A percentile compares a stretch with the other conserved stretches of the same genome.
These are phyloP conservation scores for Apostasia ramifera DNA, from an alignment of 106 monocot species.

Conservation along the genomic window DNA sequence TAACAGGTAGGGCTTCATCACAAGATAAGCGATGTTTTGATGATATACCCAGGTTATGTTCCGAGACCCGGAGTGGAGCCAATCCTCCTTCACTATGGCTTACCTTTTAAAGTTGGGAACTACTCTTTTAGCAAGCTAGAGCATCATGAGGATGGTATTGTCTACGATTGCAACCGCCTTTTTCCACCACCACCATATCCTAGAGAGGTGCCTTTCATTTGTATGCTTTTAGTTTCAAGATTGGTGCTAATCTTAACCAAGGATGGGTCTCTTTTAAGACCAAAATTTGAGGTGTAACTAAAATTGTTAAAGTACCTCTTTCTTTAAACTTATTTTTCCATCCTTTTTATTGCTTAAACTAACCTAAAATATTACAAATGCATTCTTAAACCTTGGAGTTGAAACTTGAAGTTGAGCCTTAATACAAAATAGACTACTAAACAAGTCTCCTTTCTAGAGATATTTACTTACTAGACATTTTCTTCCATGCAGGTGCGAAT, in stretches of 20 bases:
- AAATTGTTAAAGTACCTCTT: background rate
- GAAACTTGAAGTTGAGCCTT: no score
- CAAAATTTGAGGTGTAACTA: background rate
- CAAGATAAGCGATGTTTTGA: slow-evolving; percentile 88
- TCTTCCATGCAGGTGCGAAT: slow-evolving; percentile 49
- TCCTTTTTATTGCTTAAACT: no score
- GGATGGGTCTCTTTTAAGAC: no score
- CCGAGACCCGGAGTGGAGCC: slow-evolving; percentile 69
- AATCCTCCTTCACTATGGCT: slow-evolving; percentile 90
- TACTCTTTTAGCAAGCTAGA: slow-evolving; percentile 89
- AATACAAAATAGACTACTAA: no score
- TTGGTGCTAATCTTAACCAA: no score
- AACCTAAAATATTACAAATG: no score
- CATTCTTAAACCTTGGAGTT: no score
- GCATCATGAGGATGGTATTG: slow-evolving; percentile 89
- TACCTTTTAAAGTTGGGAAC: slow-evolving; percentile 83
- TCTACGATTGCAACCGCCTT: slow-evolving; percentile 89
- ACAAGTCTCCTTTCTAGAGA: no score
- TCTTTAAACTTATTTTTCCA: no score
- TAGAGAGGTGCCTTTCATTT: slow-evolving; percentile 52
- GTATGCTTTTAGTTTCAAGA: background rate
- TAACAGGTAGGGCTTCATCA: slow-evolving; percentile 90
- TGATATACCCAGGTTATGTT: slow-evolving; percentile 95
- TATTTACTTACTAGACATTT: background rate
- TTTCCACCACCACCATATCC: slow-evolving; percentile 87